Evolutionary conservation across 331 rosid species (phyloP).

Genomic region (Rhamnella rubrinervis): DNA sequence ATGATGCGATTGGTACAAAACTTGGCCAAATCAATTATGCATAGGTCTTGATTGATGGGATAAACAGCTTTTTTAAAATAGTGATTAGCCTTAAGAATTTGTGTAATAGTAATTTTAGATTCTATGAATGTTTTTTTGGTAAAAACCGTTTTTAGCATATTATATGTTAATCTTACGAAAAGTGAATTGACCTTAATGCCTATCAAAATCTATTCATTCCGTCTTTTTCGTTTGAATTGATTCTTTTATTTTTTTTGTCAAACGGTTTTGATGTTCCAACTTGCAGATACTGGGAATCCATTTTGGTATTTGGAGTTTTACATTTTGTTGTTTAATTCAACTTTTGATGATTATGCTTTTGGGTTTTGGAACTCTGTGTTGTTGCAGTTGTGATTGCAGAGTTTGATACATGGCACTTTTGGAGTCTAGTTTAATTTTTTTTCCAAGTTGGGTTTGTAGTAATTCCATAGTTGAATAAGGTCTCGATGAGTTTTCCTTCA

Average conservation of each 20-base stretch:
- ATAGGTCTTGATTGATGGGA: neutral
- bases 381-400: neutral
- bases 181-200: neutral
- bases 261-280: neutral
- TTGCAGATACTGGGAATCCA: neutral
- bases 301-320: neutral
- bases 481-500: conserved; percentile 4
- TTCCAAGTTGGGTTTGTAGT: conserved; percentile 1
- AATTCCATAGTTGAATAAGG: neutral
- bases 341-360: neutral
- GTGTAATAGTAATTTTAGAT: too few species aligned
- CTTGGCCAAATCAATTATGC: neutral
- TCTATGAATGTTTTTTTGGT: neutral
- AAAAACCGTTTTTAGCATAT: neutral
- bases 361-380: neutral
- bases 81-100: too few species aligned
- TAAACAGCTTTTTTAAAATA: neutral
- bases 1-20: neutral
- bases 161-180: neutral
- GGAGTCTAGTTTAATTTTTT: neutral
- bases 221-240: neutral
- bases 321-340: neutral
- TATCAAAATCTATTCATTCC: neutral
- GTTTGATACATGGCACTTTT: neutral
- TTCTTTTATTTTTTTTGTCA: neutral